Base-by-base conservation (phyloP, 306 rosid species). In the Datisca glomerata region DNA sequence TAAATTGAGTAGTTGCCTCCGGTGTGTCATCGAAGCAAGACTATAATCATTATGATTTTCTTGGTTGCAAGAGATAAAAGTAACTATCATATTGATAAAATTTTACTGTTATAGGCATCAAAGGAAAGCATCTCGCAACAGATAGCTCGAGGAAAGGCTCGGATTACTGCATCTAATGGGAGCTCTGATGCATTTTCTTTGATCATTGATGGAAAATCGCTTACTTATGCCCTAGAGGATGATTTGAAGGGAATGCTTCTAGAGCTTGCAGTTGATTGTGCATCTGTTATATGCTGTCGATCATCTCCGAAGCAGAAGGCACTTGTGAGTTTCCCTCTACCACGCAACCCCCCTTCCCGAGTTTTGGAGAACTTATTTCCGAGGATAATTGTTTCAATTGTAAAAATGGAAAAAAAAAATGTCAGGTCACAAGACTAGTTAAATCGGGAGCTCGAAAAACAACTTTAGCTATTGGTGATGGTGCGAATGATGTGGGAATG, bases 401-500 rank as follows among this genome's bases (percentile, higher is more conserved):
- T 37, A 12, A 20, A 13, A 6, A 24, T 8, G 36, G 9, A 31
- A 31, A 32, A 43, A 63, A 23, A 24, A 29, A 41, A n/a, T 40
- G 11, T n/a, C 59, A 91, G 98, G 98, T 91, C 32, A 80, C 98
- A 36, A 80, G 83, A 59, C 75, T 91, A 5, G 98, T 91, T 21
- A 91, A 85, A 71, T 65, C 65, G 64, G 85, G 81, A 56, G 80
- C 85, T 34, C 85, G 96, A 15, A 91, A 75, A 75, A 91, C 96
- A 18, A 91, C 96, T 17, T 73, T 91, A 57, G 98, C 94, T 11
- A 73, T 91, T 12, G 98, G 98, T 19, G 98, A 91, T 64, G 98
- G 98, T 37, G 98, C 96, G 55, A 91, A 91, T 68, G 98, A 91
- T 67, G 98, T 91, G 27, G 96, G 98, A 49, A 91, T 91, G 98